Evolutionary conservation across 2,329 filamentous ascomycete species (phyloP), one percentile per base, ranked within the genome.

Genomic region (Xylaria hypoxylon): DNA sequence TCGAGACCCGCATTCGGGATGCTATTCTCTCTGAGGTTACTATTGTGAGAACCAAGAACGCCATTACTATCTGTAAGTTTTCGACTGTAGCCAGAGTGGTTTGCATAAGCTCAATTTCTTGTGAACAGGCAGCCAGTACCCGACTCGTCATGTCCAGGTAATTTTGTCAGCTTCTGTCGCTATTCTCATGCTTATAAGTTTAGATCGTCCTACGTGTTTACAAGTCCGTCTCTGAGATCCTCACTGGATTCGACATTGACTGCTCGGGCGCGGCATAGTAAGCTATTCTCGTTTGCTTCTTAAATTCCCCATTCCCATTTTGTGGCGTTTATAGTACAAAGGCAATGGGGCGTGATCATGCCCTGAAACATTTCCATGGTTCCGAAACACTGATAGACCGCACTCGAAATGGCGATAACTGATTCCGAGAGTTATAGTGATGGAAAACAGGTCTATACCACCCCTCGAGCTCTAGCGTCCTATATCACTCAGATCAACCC

Each of bases 181-280:
- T 42, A n/a, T 59, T 58, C 22, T 24, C 13, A 26, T 59, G 26
- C 64, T 69, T 6, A 67, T 31, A 10, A 11, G 0, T 42, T 19
- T 50, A 69, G 68, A 93, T 97, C 72, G 93, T 97, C 24, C 84
- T 96, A 33, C 90, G 93, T 40, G 88, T 96, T 42, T 96, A 97
- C 82, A 92, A 93, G 74, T 94, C 90, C 0, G 81, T 96, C 51
- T 90, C 92, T 0, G 92, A 96, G 77, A 94, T 97, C 40, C 84
- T 97, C 26, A 93, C 93, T 2, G 93, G 93, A 0, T 97, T 97
- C 72, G 93, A 96, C 72, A 93, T 97, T 55, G 93, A 96, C 76
- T 94, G 91, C 76, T 91, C 92, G 0, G 92, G 92, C 68, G 91
- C 89, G 26, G 92, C 92, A 2, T 97, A 92, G 51, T 55, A 42